A percentile compares a stretch with the other conserved stretches of the same genome.
Evolutionary conservation across 176 grass and related monocot species (phyloP).

Genomic region (Cocos nucifera): DNA sequence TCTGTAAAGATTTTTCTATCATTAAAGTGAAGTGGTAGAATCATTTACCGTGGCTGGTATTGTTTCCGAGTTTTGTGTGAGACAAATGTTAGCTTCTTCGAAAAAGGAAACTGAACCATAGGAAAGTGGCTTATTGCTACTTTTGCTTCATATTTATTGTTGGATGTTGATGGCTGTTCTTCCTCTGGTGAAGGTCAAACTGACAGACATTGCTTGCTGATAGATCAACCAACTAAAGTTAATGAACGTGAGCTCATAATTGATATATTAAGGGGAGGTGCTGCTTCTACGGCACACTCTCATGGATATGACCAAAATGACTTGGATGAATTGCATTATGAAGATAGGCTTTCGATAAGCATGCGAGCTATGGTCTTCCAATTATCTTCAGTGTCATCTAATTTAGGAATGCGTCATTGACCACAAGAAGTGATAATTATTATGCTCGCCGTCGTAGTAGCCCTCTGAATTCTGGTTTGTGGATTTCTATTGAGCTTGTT

Average conservation of each 20-base stretch:
- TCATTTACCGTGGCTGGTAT: too few species aligned
- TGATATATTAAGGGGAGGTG: conserved; percentile 45
- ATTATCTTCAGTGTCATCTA: conserved; percentile 41
- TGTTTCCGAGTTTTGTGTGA: too few species aligned
- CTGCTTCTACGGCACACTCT: conserved; percentile 28
- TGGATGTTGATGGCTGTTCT: conserved; percentile 15
- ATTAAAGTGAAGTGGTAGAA: too few species aligned
- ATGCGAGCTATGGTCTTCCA: conserved; percentile 35
- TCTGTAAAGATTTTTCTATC: too few species aligned
- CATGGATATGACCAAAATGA: conserved; percentile 31
- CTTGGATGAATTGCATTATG: conserved; percentile 29
- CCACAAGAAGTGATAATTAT: conserved; percentile 50
- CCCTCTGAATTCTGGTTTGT: conserved; percentile 91
- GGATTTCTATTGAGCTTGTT: conserved; percentile 88
- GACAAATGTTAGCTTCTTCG: too few species aligned
- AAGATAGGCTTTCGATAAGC: conserved; percentile 42
- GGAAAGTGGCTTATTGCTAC: not conserved
- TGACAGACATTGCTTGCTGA: conserved; percentile 20
- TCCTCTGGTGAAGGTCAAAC: conserved; percentile 19
- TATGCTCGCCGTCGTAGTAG: conserved; percentile 53
- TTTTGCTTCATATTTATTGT: not conserved
- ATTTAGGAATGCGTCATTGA: conserved; percentile 32
- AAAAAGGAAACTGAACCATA: too few species aligned
- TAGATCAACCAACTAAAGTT: conserved; percentile 38
- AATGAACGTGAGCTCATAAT: conserved; percentile 52